A percentile compares a stretch with the other conserved stretches of the same genome.
phyloP scores from a whole-genome alignment of 2,329 filamentous ascomycete species.

The Bipolaris oryzae region DNA sequence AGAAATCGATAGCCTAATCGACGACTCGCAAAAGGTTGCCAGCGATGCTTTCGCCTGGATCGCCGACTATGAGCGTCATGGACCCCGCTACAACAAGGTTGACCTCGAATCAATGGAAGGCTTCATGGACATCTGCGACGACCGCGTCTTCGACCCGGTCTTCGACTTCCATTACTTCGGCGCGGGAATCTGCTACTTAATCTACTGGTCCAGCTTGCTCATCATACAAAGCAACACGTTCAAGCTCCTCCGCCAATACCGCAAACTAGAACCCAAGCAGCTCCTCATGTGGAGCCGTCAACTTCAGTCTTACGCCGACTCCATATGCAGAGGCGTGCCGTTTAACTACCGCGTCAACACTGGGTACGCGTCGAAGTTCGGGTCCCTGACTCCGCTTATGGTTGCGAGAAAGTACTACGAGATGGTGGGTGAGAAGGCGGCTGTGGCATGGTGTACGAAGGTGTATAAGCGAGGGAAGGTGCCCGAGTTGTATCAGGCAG shows the following conservation, averaged over 20 bases:
- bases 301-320: constrained; percentile 38
- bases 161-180: constrained; percentile 43
- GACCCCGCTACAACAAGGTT: constrained; percentile 39
- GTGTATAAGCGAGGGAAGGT: constrained; percentile 40
- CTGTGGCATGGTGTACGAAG: constrained; percentile 39
- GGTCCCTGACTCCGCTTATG: constrained; percentile 43
- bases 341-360: constrained; percentile 36
- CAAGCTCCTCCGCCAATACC: constrained; percentile 32
- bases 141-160: constrained; percentile 37
- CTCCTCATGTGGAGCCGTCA: constrained; percentile 42
- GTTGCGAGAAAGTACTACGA: constrained; percentile 46
- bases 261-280: constrained; percentile 36
- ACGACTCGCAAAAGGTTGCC: constrained; percentile 35
- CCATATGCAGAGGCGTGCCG: constrained; percentile 42
- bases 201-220: constrained; percentile 47
- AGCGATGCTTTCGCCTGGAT: constrained; percentile 39
- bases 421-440: constrained; percentile 31
- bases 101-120: constrained; percentile 30
- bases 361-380: constrained; percentile 43
- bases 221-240: constrained; percentile 46
- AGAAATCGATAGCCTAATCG: constrained; percentile 35
- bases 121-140: constrained; percentile 36
- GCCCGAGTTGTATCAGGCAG: constrained; percentile 39
- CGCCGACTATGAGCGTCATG: constrained; percentile 36
- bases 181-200: constrained; percentile 42